These are phyloP conservation scores for Coemansia sp. DNA, from an alignment of 192 early-diverging fungal species.

Conservation along the genomic window DNA sequence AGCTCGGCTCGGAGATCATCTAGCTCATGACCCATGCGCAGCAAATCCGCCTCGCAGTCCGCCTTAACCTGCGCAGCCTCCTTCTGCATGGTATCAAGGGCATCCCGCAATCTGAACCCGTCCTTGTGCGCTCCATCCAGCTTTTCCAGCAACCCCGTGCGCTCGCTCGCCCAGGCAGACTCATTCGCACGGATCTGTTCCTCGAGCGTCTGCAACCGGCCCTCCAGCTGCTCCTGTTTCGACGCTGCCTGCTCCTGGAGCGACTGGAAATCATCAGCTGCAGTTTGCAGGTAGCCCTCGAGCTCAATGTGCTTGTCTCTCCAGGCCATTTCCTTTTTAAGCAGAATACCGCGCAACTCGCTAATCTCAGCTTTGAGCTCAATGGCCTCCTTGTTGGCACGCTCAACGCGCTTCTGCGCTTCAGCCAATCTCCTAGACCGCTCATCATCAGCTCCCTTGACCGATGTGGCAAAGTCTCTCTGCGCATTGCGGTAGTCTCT, in stretches of 20 bases:
- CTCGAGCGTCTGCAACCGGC: constrained; percentile 5
- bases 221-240: constrained; percentile 9
- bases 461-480: constrained; percentile 33
- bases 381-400: constrained; percentile 20
- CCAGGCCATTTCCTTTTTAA: constrained; percentile 44
- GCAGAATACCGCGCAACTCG: constrained; percentile 42
- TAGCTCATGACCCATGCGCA: constrained; percentile 22
- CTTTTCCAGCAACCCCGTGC: constrained; percentile 28
- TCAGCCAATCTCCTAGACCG: constrained; percentile 25
- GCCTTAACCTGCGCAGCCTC: constrained; percentile 26
- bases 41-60: constrained; percentile 29
- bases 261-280: constrained; percentile 35
- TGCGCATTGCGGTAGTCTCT: constrained; percentile 30
- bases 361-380: constrained; percentile 32
- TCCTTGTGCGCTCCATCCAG: constrained; percentile 49
- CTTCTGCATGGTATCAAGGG: constrained; percentile 25
- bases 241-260: constrained; percentile 20
- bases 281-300: constrained; percentile 29
- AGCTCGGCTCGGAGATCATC: constrained; percentile 8
- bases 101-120: constrained; percentile 39
- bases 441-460: constrained; percentile 34
- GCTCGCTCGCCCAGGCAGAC: constrained; percentile 31
- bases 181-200: constrained; percentile 19
- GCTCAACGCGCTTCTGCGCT: constrained; percentile 29
- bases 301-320: constrained; percentile 31